Evolutionary conservation across 176 grass and related monocot species (phyloP).

Genomic region (Microstegium vimineum): DNA sequence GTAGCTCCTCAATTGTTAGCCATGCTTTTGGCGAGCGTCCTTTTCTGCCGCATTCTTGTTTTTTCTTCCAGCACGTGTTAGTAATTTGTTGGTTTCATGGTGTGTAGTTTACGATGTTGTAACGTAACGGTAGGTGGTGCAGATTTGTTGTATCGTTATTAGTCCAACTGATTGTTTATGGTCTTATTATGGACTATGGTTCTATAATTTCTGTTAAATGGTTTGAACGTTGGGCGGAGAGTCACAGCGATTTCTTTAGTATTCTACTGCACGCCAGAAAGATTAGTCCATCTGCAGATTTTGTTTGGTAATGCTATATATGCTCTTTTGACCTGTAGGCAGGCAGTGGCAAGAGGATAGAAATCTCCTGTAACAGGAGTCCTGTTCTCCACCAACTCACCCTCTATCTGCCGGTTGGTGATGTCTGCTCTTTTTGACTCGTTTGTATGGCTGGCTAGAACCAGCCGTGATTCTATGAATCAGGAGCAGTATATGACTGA

Average conservation of each 20-base stretch:
- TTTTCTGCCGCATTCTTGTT: background rate
- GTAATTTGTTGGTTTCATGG: background rate
- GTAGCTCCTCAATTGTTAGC: background rate
- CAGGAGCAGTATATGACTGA: background rate
- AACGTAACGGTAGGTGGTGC: background rate
- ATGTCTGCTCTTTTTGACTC: conserved; percentile 1
- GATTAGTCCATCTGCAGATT: background rate
- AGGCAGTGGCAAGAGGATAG: background rate
- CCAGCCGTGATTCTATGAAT: background rate
- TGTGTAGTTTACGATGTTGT: background rate
- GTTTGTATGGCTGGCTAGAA: background rate
- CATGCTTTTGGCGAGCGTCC: background rate
- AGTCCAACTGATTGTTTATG: background rate
- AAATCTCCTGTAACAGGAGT: no score
- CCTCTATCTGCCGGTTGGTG: background rate
- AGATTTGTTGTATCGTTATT: background rate
- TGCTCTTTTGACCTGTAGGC: background rate
- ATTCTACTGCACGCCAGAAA: background rate
- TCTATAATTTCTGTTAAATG: background rate
- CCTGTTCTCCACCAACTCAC: background rate
- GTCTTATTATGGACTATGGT: background rate
- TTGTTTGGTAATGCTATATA: background rate
- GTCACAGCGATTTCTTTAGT: background rate
- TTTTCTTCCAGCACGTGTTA: background rate
- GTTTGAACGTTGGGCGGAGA: background rate